These are phyloP conservation scores for Didymosphaeria variabile DNA, from an alignment of 2,329 filamentous ascomycete genomes.

Conservation along the genomic window DNA sequence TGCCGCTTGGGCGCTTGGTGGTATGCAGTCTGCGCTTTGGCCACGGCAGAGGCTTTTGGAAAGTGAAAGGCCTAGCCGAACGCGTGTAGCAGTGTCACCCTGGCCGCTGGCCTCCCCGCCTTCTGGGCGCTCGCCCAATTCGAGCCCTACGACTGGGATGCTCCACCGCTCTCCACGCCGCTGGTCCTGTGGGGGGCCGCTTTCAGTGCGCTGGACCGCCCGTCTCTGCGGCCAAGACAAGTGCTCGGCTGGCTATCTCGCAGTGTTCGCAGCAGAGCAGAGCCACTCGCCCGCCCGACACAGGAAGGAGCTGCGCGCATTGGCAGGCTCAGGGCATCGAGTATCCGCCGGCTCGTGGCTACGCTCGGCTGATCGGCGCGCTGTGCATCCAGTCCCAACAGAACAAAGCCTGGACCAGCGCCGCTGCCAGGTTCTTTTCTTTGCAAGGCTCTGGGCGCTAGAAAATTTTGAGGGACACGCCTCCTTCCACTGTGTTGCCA, in stretches of 20 bases:
- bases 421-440: not conserved
- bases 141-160: too few relatives aligned
- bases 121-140: not conserved
- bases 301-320: too few relatives aligned
- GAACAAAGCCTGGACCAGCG: conserved; percentile 13
- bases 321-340: too few relatives aligned
- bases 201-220: not conserved
- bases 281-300: too few relatives aligned
- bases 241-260: too few relatives aligned
- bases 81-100: not conserved
- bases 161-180: not conserved
- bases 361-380: conserved; percentile 18
- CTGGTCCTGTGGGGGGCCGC: conserved; percentile 6
- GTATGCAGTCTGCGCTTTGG: conserved; percentile 13
- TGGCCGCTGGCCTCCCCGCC: conserved; percentile 11
- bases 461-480: conserved; percentile 18
- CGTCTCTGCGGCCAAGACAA: too few relatives aligned
- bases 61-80: conserved; percentile 18
- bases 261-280: too few relatives aligned
- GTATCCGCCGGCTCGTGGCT: not conserved
- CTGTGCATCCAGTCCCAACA: conserved; percentile 13
- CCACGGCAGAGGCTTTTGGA: conserved; percentile 15
- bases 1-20: conserved; percentile 7
- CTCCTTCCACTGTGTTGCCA: not conserved
- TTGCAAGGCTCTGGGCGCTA: conserved; percentile 9